Conservation (phyloP, 768 basidiomycete species). For the Tricholoma flavovirens region DNA sequence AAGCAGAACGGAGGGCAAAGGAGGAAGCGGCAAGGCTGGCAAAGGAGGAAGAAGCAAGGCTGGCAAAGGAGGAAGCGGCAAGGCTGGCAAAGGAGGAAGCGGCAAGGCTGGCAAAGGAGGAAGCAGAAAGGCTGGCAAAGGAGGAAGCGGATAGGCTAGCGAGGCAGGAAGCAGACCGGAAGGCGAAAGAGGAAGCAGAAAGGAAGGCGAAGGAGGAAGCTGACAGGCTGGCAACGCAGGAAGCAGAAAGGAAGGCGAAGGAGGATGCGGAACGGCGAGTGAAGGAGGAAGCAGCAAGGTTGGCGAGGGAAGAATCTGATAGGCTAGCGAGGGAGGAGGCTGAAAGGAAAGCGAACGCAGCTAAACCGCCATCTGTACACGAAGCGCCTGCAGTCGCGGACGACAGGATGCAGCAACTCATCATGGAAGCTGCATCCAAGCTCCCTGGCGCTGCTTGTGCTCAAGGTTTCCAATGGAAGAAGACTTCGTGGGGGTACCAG, state of each 20-base stretch:
- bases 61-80: background rate
- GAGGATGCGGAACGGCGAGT: background rate
- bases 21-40: background rate
- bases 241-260: background rate
- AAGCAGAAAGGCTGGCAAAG: background rate
- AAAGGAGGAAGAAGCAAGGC: background rate
- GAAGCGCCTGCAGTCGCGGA: background rate
- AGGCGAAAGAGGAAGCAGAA: no score
- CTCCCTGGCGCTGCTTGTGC: background rate
- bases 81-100: background rate
- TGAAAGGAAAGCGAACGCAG: background rate
- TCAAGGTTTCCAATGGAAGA: background rate
- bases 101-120: background rate
- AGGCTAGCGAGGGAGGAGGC: background rate
- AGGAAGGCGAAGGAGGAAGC: background rate
- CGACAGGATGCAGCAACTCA: background rate
- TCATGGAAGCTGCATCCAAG: background rate
- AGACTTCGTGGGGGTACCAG: background rate
- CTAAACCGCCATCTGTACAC: background rate
- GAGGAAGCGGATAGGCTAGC: no score
- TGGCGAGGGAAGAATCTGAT: background rate
- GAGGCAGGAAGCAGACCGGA: no score
- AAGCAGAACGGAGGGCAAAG: slow-evolving; percentile 3
- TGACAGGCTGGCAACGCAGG: background rate
- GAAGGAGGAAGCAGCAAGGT: background rate